Conservation (phyloP, 2,329 filamentous ascomycete species). For the Emericellopsis atlantica region DNA sequence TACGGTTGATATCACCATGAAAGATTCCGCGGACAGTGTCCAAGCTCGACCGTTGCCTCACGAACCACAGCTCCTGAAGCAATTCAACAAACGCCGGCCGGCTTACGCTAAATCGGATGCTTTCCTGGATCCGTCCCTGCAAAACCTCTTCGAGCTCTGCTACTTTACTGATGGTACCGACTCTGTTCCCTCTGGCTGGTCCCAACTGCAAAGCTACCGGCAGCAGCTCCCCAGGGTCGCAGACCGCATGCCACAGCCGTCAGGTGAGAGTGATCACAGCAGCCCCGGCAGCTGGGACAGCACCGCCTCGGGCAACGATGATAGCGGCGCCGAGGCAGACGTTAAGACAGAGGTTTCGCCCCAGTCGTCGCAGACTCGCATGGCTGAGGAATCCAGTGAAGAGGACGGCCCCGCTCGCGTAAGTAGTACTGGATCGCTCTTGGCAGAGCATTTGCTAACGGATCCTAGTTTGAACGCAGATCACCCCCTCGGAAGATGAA, state of each 20-base stretch:
- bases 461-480: constrained; percentile 6
- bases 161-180: constrained; percentile 43
- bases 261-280: constrained; percentile 27
- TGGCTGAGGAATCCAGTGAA: constrained; percentile 46
- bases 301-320: constrained; percentile 34
- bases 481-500: constrained; percentile 4
- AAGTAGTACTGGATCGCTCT: not conserved
- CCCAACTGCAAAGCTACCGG: constrained; percentile 41
- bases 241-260: constrained; percentile 29
- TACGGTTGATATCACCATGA: constrained; percentile 83
- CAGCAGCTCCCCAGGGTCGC: constrained; percentile 37
- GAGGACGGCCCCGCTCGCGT: constrained; percentile 26
- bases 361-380: constrained; percentile 32
- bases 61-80: constrained; percentile 22
- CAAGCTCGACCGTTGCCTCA: constrained; percentile 5
- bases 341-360: constrained; percentile 11
- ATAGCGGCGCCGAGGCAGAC: constrained; percentile 39
- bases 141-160: constrained; percentile 66
- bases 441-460: constrained; percentile 1
- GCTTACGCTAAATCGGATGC: constrained; percentile 37
- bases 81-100: constrained; percentile 36
- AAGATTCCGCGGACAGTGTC: constrained; percentile 35
- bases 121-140: constrained; percentile 50
- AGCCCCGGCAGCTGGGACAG: constrained; percentile 35
- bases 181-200: constrained; percentile 61